Evolutionary conservation across 495 filamentous ascomycete species (phyloP), one percentile per base, ranked within the genome.

Genomic region (Hyaloscypha variabilis): DNA sequence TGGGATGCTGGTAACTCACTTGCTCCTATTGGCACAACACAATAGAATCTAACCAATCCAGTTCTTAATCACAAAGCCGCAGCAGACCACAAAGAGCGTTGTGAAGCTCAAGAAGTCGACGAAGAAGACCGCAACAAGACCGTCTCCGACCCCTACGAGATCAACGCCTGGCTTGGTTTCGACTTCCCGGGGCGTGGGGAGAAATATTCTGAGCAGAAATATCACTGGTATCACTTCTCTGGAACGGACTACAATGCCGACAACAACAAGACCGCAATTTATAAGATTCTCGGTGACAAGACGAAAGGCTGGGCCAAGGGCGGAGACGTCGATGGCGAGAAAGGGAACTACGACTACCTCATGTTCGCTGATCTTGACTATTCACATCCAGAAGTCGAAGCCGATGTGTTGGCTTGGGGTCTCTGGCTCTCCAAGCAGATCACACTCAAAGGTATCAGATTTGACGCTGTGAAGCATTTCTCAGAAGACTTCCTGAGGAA

Each of bases 381-480:
- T 70, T 75, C 79, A 8, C 85, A 92, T 70, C 82, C 81, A 8
- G 89, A 91, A 66, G 87, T 91, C 6, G 73, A 78, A 58, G 69
- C 80, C 6, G 90, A 93, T 67, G 83, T 91, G 6, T 71, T 88
- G 14, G 75, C 80, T 29, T 92, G 90, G 90, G 88, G 84, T 0
- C 73, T 79, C 11, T 93, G 90, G 89, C 79, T 93, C 52, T 79
- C 77, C 0, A 74, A 81, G 1, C 73, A 87, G 60, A 65, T 89
- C 0, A 81, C 83, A 1, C 74, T 92, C 23, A 79, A 81, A 66
- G 90, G 90, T 8, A 87, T 93, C 68, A 81, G 90, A 8, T 81
- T 93, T n/a, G 90, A 93, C 73, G 90, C 89, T 17, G 84, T 87
- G 23, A 88, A 91, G 71, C 90, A 93, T 75, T 90, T 87, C 72